A percentile compares a stretch with the other conserved stretches of the same genome.
phyloP scores from a whole-genome alignment of 345 rosid species.

The Boechera stricta region DNA sequence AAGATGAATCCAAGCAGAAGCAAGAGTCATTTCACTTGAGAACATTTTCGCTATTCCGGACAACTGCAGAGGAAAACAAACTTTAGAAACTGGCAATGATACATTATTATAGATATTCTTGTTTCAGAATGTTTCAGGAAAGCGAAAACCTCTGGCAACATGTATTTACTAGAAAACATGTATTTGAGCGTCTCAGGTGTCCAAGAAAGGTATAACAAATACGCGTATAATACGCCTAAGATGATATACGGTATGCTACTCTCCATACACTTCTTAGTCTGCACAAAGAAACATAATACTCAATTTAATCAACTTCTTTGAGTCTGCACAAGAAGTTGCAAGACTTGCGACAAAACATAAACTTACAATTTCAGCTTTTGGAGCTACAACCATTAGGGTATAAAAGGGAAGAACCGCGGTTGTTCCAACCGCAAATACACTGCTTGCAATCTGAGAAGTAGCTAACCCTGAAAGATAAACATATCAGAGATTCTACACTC shows the following conservation, averaged over 20 bases:
- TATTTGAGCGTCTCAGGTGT: slow-evolving; percentile 69
- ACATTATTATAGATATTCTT: background rate
- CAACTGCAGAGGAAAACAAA: slow-evolving; percentile 49
- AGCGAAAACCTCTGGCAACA: slow-evolving; percentile 76
- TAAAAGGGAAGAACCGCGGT: slow-evolving; percentile 89
- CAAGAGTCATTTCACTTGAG: slow-evolving; percentile 77
- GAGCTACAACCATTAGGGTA: slow-evolving; percentile 90
- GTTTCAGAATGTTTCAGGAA: background rate
- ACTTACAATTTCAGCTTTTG: slow-evolving; percentile 77
- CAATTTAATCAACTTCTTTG: background rate
- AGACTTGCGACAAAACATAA: background rate
- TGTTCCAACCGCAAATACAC: slow-evolving; percentile 74
- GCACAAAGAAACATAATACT: slow-evolving; percentile 37
- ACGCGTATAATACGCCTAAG: slow-evolving; percentile 75
- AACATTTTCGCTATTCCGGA: slow-evolving; percentile 91
- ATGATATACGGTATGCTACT: slow-evolving; percentile 66
- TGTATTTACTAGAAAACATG: slow-evolving; percentile 80
- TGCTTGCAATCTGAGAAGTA: slow-evolving; percentile 70
- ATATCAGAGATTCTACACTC: background rate
- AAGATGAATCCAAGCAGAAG: slow-evolving; percentile 98
- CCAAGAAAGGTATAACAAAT: slow-evolving; percentile 86
- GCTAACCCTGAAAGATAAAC: slow-evolving; percentile 61
- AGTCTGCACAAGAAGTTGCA: background rate
- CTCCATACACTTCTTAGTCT: slow-evolving; percentile 83
- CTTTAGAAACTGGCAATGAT: background rate